These are phyloP conservation scores for Centrapalus pauciflorus DNA, from an alignment of 129 eudicot genomes.

Conservation along the genomic window DNA sequence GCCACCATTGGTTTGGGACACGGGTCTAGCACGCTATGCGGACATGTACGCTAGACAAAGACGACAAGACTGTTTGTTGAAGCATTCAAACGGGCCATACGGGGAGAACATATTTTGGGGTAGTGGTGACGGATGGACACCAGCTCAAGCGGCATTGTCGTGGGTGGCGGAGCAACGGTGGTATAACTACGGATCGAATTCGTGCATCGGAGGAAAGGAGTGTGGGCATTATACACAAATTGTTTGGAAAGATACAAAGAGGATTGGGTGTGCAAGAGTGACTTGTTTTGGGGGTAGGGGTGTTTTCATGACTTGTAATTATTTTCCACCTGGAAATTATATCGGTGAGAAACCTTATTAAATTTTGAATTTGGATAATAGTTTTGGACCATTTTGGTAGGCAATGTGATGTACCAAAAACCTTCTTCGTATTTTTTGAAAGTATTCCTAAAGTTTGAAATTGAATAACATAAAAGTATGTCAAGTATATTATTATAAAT, in stretches of 20 bases:
- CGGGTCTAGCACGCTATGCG: slow-evolving; percentile 38
- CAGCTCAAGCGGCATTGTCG: slow-evolving; percentile 29
- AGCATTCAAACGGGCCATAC: slow-evolving; percentile 39
- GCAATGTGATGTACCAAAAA: background rate
- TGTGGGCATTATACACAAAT: slow-evolving; percentile 53
- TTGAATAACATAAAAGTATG: too few relatives aligned
- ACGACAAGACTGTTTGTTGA: slow-evolving; percentile 36
- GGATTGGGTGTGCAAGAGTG: slow-evolving; percentile 44
- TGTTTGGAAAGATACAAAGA: slow-evolving; percentile 33
- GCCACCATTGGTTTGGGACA: slow-evolving; percentile 60
- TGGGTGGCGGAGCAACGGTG: slow-evolving; percentile 35
- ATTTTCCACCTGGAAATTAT: slow-evolving; percentile 47
- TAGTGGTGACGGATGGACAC: slow-evolving; percentile 43
- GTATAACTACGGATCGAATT: slow-evolving; percentile 35
- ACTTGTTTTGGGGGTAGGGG: slow-evolving; percentile 38
- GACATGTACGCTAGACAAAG: slow-evolving; percentile 41
- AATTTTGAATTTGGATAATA: background rate
- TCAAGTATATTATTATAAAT: too few relatives aligned
- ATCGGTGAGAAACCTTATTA: slow-evolving; percentile 41
- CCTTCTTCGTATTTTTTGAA: background rate
- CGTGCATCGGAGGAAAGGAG: slow-evolving; percentile 33
- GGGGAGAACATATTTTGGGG: slow-evolving; percentile 61
- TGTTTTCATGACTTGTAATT: slow-evolving; percentile 43
- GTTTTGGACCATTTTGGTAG: slow-evolving; percentile 15
- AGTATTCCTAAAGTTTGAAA: background rate